These are phyloP conservation scores for Plasmodium cynomolgi DNA, from an alignment of 169 alveolate genomes.

Conservation along the genomic window DNA sequence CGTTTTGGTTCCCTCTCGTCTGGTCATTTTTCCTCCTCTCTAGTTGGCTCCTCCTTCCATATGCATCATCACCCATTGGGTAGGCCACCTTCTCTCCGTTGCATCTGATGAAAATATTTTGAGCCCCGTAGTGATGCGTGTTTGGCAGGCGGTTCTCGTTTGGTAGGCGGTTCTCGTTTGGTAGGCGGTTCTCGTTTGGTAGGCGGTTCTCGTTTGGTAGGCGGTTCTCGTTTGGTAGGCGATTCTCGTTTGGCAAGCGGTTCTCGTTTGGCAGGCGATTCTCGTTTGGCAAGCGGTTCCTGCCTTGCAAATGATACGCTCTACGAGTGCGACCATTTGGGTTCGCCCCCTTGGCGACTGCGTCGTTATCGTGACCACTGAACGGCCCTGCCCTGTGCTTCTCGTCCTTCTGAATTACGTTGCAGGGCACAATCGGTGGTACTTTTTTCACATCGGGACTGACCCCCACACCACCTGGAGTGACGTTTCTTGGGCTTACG, in stretches of 20 bases:
- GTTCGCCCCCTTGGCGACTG: background rate
- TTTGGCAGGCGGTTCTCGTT: background rate
- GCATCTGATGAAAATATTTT: background rate
- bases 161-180: too few species aligned
- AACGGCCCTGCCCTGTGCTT: background rate
- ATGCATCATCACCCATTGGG: background rate
- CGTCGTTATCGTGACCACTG: background rate
- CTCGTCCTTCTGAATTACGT: background rate
- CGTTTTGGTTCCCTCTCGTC: background rate
- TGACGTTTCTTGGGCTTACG: background rate
- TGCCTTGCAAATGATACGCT: background rate
- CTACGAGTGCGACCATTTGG: background rate
- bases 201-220: too few species aligned
- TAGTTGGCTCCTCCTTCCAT: background rate
- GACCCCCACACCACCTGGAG: background rate
- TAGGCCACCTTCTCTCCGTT: background rate
- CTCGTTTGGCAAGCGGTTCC: too few species aligned
- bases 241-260: too few species aligned
- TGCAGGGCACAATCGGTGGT: background rate
- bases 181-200: too few species aligned
- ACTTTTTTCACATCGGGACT: background rate
- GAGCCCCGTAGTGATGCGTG: background rate
- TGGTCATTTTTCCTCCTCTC: background rate
- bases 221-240: too few species aligned
- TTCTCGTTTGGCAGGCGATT: too few species aligned